Conservation (phyloP, 23 red algal species). For the Gracilaria gracilis region DNA sequence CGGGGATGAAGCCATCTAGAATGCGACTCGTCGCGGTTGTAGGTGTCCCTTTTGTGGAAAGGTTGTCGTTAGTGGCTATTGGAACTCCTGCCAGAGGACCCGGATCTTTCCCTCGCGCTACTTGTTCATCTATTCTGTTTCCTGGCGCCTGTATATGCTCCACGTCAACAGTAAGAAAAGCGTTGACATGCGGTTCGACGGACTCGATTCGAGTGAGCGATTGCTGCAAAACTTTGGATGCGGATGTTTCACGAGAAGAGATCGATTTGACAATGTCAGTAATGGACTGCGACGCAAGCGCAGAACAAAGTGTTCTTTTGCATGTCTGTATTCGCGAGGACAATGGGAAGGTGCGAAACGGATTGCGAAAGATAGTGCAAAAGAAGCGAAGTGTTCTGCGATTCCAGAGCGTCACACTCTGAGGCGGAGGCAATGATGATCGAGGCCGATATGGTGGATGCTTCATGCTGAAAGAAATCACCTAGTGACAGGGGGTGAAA, state of each 20-base stretch:
- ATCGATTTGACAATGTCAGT: slow-evolving; percentile 34
- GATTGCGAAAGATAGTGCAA: neutral
- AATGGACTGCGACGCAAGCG: slow-evolving; percentile 13
- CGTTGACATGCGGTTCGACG: slow-evolving; percentile 64
- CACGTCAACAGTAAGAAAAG: slow-evolving; percentile 78
- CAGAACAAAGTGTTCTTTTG: too few relatives aligned
- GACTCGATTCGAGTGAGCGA: slow-evolving; percentile 56
- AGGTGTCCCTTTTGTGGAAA: slow-evolving; percentile 67
- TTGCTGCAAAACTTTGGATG: neutral
- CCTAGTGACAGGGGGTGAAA: neutral
- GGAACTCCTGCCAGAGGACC: slow-evolving; percentile 85
- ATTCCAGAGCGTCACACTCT: neutral
- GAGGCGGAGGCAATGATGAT: slow-evolving; percentile 1
- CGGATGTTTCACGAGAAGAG: slow-evolving; percentile 21
- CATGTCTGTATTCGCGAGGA: too few relatives aligned
- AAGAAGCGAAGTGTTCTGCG: neutral
- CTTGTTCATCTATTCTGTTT: slow-evolving; percentile 50
- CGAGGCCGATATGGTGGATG: neutral
- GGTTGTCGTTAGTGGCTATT: slow-evolving; percentile 90
- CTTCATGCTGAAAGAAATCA: neutral
- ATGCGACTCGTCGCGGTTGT: slow-evolving; percentile 85
- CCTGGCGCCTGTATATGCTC: slow-evolving; percentile 54
- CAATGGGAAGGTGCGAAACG: neutral
- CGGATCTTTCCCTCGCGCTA: slow-evolving; percentile 39
- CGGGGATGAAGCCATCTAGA: slow-evolving; percentile 69